Evolutionary conservation across 805 yeast genomes (phyloP), one percentile per base, ranked within the genome.

Genomic region (Metschnikowia dekortorum): DNA sequence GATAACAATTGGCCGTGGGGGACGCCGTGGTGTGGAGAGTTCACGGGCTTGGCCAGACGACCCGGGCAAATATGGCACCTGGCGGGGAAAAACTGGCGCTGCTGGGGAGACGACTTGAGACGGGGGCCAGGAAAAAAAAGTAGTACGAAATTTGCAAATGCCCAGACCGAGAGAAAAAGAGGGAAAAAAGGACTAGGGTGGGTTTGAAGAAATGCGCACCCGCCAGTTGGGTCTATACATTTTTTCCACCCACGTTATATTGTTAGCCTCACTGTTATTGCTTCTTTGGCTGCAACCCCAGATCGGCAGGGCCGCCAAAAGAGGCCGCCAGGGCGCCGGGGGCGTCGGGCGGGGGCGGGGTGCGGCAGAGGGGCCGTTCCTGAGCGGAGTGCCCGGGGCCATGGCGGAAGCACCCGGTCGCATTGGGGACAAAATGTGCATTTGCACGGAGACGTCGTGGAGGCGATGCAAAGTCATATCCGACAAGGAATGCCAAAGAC

Each of bases 281-380:
- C 46, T 44, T 44, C 30, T 49, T 46, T 49, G 52, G 52, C 52
- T 49, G 52, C 52, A 49, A 49, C 46, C 42, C 46, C 44, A 47
- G 46, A 44, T 44, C 46, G 32, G 28, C n/a, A 28, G 31, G 8
- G 7, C 31, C 28, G 41, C 41, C 26, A 39, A 39, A 39, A 38
- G 9, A 22, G 22, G 22, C 22, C 22, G 22, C 22, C 22, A 4
- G 5, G 22, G 22, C 22, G 22, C 22, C 22, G 22, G 22, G 5
- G 22, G 22, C 5, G 1, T 4, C 22, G 22, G 22, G 22, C 22
- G 22, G 22, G 22, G 22, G 22, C 22, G 22, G 22, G 22, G 22
- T 22, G 22, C 22, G 4, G 22, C 22, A 22, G 22, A 22, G 22
- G 22, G 22, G 22, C 22, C 5, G 4, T 4, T 22, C 5, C 22